Percentiles rank a stretch among this genome's conserved stretches.
Evolutionary conservation across 2,329 filamentous ascomycete species (phyloP).

Genomic region (Coniochaeta sp.): DNA sequence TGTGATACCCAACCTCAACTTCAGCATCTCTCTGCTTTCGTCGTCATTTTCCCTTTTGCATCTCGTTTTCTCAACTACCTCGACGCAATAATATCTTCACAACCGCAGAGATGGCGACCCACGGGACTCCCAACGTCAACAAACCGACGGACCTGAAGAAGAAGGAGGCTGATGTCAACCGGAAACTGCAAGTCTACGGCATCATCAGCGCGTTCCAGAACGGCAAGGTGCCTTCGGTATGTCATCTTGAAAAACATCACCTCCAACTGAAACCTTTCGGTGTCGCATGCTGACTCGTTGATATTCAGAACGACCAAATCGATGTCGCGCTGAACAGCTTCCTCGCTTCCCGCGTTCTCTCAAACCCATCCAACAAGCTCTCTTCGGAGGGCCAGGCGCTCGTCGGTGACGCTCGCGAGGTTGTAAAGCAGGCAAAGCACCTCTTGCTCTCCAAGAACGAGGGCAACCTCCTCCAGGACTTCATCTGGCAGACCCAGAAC

Average conservation of each 20-base stretch:
- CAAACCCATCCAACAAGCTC: conserved; percentile 65
- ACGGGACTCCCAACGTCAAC: conserved; percentile 46
- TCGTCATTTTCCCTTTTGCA: background rate
- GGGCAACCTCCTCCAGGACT: conserved; percentile 89
- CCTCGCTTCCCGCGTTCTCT: conserved; percentile 62
- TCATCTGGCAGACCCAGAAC: conserved; percentile 87
- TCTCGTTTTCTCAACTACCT: background rate
- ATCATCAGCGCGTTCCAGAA: conserved; percentile 78
- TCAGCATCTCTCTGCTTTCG: background rate
- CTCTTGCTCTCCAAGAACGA: conserved; percentile 90
- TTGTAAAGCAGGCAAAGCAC: conserved; percentile 77
- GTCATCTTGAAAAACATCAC: conserved; percentile 22
- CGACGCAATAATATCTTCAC: conserved; percentile 3
- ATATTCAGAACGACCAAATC: conserved; percentile 79
- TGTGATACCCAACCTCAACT: conserved; percentile 6
- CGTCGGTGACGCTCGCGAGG: conserved; percentile 67
- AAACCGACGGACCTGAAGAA: conserved; percentile 63
- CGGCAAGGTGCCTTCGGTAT: conserved; percentile 85
- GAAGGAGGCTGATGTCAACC: conserved; percentile 83
- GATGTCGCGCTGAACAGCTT: conserved; percentile 91
- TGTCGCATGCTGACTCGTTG: conserved; percentile 6
- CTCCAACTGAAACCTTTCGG: too few species aligned
- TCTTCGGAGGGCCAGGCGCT: conserved; percentile 77
- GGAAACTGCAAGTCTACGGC: conserved; percentile 91
- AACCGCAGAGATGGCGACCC: conserved; percentile 10